A percentile compares a stretch with the other conserved stretches of the same genome.
These are phyloP conservation scores for Cryptosporidium ryanae DNA, from an alignment of 169 alveolate species.

Conservation along the genomic window DNA sequence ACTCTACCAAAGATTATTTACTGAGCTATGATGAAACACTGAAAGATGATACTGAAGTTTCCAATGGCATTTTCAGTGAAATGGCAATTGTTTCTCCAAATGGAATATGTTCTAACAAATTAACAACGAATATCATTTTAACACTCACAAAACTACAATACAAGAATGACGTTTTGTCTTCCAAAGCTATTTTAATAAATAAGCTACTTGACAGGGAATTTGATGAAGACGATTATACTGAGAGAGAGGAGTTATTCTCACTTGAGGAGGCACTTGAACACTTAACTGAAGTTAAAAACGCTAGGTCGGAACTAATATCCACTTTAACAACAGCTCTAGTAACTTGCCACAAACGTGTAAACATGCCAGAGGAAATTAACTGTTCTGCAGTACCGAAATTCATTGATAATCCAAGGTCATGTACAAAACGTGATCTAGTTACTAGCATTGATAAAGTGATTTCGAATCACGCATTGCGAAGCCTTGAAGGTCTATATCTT, in stretches of 20 bases:
- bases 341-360: neutral
- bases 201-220: neutral
- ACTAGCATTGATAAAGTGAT: too few relatives aligned
- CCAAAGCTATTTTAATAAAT: constrained; percentile 4
- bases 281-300: neutral
- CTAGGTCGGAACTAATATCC: neutral
- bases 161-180: constrained; percentile 14
- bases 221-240: neutral
- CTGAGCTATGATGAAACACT: too few relatives aligned
- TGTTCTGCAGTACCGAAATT: neutral
- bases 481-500: too few relatives aligned
- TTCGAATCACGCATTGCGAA: too few relatives aligned
- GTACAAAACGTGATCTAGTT: too few relatives aligned
- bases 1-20: too few relatives aligned
- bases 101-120: neutral
- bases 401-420: neutral
- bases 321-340: neutral
- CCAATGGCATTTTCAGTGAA: too few relatives aligned
- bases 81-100: too few relatives aligned
- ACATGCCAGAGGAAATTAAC: constrained; percentile 23
- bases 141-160: constrained; percentile 1
- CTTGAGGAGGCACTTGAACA: neutral
- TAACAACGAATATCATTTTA: neutral
- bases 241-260: neutral
- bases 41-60: too few relatives aligned